These are phyloP conservation scores for Leccinum arenicola DNA, from an alignment of 768 basidiomycete genomes.

Conservation along the genomic window DNA sequence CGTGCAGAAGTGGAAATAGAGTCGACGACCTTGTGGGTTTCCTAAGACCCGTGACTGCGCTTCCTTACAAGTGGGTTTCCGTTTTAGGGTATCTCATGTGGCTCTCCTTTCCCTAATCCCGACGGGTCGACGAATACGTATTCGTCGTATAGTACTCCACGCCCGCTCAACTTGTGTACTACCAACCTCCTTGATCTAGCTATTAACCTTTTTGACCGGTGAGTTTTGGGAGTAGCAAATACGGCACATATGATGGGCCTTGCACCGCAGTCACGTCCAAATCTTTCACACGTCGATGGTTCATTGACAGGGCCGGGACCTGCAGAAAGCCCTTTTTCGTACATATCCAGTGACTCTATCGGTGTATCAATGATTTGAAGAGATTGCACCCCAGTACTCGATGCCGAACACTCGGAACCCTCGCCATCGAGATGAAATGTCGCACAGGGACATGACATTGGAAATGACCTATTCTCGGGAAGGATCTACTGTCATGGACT, in stretches of 20 bases:
- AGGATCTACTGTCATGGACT: constrained; percentile 16
- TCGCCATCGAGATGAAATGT: constrained; percentile 6
- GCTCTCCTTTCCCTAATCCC: constrained; percentile 8
- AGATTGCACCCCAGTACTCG: not conserved
- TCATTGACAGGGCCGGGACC: not conserved
- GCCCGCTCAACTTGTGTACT: not conserved
- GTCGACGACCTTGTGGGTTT: constrained; percentile 16
- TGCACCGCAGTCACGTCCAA: not conserved
- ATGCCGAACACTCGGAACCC: not conserved
- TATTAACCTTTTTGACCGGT: not conserved
- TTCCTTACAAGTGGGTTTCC: constrained; percentile 25
- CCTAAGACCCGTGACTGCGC: constrained; percentile 29
- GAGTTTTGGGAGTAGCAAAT: not conserved
- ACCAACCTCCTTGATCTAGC: not conserved
- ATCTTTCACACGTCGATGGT: not conserved
- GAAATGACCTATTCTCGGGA: constrained; percentile 18
- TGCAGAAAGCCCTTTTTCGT: not conserved
- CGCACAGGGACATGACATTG: constrained; percentile 18
- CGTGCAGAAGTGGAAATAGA: constrained; percentile 9
- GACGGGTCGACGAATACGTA: not conserved
- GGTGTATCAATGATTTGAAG: not conserved
- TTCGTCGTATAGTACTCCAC: not conserved
- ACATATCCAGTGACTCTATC: not conserved
- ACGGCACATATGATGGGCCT: not conserved
- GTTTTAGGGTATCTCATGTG: constrained; percentile 20